phyloP scores from a whole-genome alignment of 805 yeast species.

The Candida yuanshanica region DNA sequence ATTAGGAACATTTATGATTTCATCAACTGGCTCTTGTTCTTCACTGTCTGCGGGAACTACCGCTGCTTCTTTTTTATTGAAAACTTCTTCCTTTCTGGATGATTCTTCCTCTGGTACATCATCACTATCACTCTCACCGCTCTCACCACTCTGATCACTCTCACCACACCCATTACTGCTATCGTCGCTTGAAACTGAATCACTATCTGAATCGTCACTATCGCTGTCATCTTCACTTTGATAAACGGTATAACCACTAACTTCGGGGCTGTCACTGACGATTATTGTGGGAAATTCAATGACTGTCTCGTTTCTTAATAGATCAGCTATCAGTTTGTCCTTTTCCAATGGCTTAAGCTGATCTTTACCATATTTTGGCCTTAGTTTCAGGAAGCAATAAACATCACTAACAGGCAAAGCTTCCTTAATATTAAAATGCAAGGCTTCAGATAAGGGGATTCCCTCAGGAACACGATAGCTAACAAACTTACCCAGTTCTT shows the following conservation, averaged over 20 bases:
- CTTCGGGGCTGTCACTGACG: constrained; percentile 30
- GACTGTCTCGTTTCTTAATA: constrained; percentile 51
- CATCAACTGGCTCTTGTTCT: no score
- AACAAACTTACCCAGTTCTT: constrained; percentile 29
- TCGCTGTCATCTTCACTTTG: constrained; percentile 16
- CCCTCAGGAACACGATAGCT: constrained; percentile 32
- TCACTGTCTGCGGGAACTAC: neutral
- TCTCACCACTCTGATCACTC: constrained; percentile 13
- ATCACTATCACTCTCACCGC: constrained; percentile 15
- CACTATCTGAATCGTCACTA: constrained; percentile 13
- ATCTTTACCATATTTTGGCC: constrained; percentile 19
- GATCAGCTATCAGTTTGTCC: constrained; percentile 36
- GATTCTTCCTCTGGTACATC: constrained; percentile 20
- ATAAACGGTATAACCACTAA: constrained; percentile 23
- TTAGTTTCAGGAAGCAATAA: constrained; percentile 23
- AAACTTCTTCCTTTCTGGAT: constrained; percentile 2
- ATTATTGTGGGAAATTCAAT: constrained; percentile 75
- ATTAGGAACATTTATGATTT: no score
- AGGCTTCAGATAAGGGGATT: constrained; percentile 22
- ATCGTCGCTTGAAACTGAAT: constrained; percentile 8
- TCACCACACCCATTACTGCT: constrained; percentile 10
- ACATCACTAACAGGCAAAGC: constrained; percentile 10
- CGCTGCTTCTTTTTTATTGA: neutral
- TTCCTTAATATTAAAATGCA: constrained; percentile 25
- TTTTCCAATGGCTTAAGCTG: constrained; percentile 35